Conservation (phyloP, 169 alveolate genomes). For the Blepharisma undulans region DNA sequence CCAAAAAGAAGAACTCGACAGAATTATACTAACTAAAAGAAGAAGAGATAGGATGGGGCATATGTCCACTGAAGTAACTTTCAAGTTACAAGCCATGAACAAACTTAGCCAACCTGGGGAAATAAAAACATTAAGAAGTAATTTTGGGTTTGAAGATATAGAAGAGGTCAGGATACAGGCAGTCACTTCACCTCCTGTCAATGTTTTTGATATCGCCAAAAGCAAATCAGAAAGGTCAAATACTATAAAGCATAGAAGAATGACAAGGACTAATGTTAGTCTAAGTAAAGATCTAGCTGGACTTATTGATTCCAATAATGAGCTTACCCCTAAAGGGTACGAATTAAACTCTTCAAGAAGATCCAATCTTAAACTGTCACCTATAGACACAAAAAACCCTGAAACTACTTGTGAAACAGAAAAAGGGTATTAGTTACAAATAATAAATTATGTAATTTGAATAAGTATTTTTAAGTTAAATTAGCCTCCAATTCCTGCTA, state of each 20-base stretch:
- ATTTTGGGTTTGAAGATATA: not conserved
- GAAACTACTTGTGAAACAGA: not conserved
- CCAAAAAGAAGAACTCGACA: slow-evolving; percentile 43
- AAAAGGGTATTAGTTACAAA: not conserved
- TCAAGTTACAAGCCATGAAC: not conserved
- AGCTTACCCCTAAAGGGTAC: not conserved
- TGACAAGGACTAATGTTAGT: not conserved
- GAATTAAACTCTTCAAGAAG: not conserved
- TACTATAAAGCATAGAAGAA: not conserved
- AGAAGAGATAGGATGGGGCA: not conserved
- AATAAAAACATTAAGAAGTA: not conserved
- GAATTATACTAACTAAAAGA: slow-evolving; percentile 23
- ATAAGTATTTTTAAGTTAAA: not conserved
- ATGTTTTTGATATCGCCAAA: not conserved
- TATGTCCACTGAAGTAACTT: not conserved
- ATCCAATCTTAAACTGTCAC: not conserved
- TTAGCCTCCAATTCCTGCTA: not conserved
- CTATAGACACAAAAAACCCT: not conserved
- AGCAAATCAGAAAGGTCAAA: not conserved
- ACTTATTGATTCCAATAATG: not conserved
- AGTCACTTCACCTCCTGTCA: not conserved
- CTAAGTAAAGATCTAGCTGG: not conserved
- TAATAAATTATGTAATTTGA: not conserved
- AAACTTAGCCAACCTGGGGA: not conserved
- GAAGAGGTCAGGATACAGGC: not conserved